phyloP scores from a whole-genome alignment of 306 rosid genomes.

The Amphicarpaea edgeworthii region DNA sequence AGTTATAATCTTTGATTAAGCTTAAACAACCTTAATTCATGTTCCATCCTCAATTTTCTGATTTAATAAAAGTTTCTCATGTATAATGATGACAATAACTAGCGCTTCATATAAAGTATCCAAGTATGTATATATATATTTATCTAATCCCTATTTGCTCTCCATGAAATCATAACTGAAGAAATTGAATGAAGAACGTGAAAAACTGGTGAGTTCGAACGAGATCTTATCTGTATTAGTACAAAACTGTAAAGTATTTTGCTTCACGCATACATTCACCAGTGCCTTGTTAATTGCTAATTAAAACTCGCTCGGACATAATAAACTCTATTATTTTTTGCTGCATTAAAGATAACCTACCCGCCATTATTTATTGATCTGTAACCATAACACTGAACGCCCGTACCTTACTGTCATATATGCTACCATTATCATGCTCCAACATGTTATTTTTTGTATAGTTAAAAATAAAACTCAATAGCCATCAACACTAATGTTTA shows the following conservation, averaged over 20 bases:
- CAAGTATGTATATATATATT: neutral
- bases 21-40: too few species aligned
- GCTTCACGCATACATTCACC: neutral
- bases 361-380: conserved; percentile 16
- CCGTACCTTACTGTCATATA: conserved; percentile 1
- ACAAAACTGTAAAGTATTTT: neutral
- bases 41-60: too few species aligned
- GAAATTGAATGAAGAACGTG: conserved; percentile 20
- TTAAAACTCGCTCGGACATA: neutral
- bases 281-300: neutral
- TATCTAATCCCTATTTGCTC: neutral
- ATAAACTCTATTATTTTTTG: neutral
- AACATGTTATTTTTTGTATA: too few species aligned
- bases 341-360: conserved; percentile 38
- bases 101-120: too few species aligned
- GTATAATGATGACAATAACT: too few species aligned
- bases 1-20: too few species aligned
- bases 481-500: neutral
- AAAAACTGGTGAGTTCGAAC: neutral
- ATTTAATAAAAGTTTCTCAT: too few species aligned
- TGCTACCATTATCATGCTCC: neutral
- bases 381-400: neutral
- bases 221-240: neutral
- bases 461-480: too few species aligned
- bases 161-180: neutral